phyloP scores from a whole-genome alignment of 2,329 filamentous ascomycete species.

The Colletotrichum euphorbiae region DNA sequence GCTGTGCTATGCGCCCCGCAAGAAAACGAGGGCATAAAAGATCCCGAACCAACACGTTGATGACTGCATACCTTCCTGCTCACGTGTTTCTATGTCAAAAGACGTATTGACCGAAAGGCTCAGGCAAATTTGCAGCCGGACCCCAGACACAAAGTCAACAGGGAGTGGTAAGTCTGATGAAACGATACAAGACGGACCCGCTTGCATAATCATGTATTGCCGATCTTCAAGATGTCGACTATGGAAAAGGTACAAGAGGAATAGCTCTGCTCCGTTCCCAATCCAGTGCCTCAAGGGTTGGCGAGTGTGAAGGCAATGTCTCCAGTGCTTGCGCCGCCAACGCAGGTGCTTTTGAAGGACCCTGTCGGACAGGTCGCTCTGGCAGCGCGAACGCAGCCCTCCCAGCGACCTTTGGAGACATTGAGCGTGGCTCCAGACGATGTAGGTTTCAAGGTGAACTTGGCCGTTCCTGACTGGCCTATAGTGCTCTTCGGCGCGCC shows the following conservation, averaged over 20 bases:
- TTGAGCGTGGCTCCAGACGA: constrained; percentile 60
- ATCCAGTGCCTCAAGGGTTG: background rate
- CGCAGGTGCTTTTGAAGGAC: constrained; percentile 58
- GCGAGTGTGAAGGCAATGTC: constrained; percentile 56
- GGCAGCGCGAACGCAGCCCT: constrained; percentile 65
- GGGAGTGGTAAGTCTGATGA: too few species aligned
- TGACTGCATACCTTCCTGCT: too few species aligned
- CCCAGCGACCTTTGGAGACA: constrained; percentile 65
- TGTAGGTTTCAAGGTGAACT: constrained; percentile 58
- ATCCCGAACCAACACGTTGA: too few species aligned
- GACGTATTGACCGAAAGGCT: too few species aligned
- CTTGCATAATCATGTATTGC: background rate
- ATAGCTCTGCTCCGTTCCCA: background rate
- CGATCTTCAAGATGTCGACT: background rate
- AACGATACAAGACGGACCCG: too few species aligned
- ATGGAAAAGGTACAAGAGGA: background rate
- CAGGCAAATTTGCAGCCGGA: too few species aligned
- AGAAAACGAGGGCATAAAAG: too few species aligned
- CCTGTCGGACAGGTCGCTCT: constrained; percentile 61
- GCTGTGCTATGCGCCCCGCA: too few species aligned
- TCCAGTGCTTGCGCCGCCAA: constrained; percentile 59
- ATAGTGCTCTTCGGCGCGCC: constrained; percentile 56
- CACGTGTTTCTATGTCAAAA: too few species aligned
- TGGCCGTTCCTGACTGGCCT: constrained; percentile 59
- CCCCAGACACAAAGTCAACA: too few species aligned